These are phyloP conservation scores for Solanum clarkiae DNA, from an alignment of 257 asterid species.

Conservation along the genomic window DNA sequence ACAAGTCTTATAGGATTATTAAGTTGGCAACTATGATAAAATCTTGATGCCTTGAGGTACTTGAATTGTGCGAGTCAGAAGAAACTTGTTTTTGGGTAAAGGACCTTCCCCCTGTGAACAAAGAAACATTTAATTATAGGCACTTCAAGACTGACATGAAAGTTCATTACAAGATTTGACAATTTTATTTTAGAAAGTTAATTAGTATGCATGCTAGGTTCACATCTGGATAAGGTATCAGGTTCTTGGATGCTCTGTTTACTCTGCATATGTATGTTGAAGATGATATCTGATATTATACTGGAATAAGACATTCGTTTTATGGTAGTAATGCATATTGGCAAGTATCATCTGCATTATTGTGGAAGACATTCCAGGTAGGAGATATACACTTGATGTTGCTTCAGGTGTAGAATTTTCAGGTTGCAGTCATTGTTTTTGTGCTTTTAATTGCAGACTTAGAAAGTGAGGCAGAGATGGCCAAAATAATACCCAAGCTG, in stretches of 20 bases:
- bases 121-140: not conserved
- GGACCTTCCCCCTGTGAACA: not conserved
- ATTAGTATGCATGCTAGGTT: not conserved
- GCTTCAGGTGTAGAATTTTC: not conserved
- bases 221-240: not conserved
- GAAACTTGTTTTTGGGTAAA: not conserved
- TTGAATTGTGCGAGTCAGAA: not conserved
- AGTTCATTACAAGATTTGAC: not conserved
- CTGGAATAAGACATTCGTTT: not conserved
- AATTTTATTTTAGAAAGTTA: not conserved
- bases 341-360: not conserved
- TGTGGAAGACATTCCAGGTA: not conserved
- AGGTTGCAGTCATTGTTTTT: not conserved
- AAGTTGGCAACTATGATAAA: not conserved
- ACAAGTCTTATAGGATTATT: not conserved
- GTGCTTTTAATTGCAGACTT: not conserved
- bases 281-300: not conserved
- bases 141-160: not conserved
- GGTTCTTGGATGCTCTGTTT: not conserved
- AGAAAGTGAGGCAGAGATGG: not conserved
- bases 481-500: not conserved
- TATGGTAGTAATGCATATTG: not conserved
- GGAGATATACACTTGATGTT: not conserved
- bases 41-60: not conserved
- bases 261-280: not conserved